Evolutionary conservation across 495 filamentous ascomycete genomes (phyloP).

Genomic region (Cercophora newfieldiana): DNA sequence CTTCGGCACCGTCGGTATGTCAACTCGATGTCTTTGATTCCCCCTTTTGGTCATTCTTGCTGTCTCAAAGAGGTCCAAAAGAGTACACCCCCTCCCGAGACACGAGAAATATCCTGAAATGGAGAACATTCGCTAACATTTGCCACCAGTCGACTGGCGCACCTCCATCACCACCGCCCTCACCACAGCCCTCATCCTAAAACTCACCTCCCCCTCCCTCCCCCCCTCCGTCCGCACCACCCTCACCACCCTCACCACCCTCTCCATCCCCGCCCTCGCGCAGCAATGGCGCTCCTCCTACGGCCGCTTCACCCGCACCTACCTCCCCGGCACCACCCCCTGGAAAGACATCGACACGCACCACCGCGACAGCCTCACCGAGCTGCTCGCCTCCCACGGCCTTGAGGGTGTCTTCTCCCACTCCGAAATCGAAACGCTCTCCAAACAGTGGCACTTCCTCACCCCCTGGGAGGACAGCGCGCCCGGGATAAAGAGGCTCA

Average conservation of each 20-base stretch:
- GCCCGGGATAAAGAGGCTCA: conserved; percentile 56
- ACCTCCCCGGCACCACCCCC: conserved; percentile 46
- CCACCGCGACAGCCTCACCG: conserved; percentile 60
- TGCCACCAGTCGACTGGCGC: conserved; percentile 78
- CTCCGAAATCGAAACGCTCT: conserved; percentile 57
- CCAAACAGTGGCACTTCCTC: conserved; percentile 68
- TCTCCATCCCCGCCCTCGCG: conserved; percentile 56
- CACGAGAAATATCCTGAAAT: too few relatives aligned
- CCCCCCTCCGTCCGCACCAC: conserved; percentile 49
- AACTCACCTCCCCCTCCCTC: conserved; percentile 39
- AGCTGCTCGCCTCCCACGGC: conserved; percentile 54
- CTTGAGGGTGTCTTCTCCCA: conserved; percentile 60
- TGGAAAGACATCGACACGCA: conserved; percentile 66
- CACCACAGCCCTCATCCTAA: conserved; percentile 40
- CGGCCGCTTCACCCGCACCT: conserved; percentile 56
- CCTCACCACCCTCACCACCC: conserved; percentile 61
- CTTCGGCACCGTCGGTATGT: conserved; percentile 78
- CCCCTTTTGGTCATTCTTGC: too few relatives aligned
- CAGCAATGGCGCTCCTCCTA: conserved; percentile 70
- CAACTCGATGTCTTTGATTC: too few relatives aligned
- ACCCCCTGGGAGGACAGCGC: conserved; percentile 67
- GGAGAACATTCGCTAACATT: too few relatives aligned
- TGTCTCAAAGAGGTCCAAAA: too few relatives aligned
- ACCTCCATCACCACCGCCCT: conserved; percentile 58
- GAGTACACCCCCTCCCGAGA: too few relatives aligned